Evolutionary conservation across 2,329 filamentous ascomycete species (phyloP), one percentile per base, ranked within the genome.

Genomic region (Davidsoniella australis): DNA sequence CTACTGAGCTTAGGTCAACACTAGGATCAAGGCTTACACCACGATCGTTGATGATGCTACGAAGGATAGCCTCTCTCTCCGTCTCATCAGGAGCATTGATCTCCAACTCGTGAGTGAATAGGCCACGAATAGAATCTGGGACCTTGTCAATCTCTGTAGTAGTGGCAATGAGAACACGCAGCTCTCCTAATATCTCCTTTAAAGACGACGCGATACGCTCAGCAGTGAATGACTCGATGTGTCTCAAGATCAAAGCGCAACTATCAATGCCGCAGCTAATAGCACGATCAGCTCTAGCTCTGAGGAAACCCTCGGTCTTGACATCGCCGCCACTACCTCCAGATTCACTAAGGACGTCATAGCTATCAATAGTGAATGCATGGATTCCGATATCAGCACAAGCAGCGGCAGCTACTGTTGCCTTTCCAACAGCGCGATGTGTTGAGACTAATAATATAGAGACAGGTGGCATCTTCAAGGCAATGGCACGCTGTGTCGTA

Each of bases 61-160:
- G 76, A 7, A 98, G 67, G 43, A 96, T 91, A 2, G 82, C 83
- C 66, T 94, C 88, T 66, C 91, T 74, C 64, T 96, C 89, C 23
- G 78, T 79, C 62, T 98, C 91, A 57, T 96, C 88, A 0, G 91
- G 91, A 0, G 91, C 91, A 41, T 71, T 77, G 76, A 98, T 86
- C 59, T 96, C 89, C 40, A 98, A 72, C 63, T 98, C 91, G 58
- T 98, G 89, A 0, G 87, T 94, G 62, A 98, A 96, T 2, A 96
- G 70, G 9, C 86, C 86, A 48, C 91, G 78, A 17, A 96, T 80
- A 0, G 84, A 84, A 58, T 95, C 88, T 0, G 89, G 85, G 1
- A 98, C 77, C 62, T 96, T 93, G 60, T 96, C 91, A 0, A 95
- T 79, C 56, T 96, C 89, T 5, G 87, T 94, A 0, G 89, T 95